Conservation (phyloP, 495 filamentous ascomycete genomes). For the Patellaria atrata region DNA sequence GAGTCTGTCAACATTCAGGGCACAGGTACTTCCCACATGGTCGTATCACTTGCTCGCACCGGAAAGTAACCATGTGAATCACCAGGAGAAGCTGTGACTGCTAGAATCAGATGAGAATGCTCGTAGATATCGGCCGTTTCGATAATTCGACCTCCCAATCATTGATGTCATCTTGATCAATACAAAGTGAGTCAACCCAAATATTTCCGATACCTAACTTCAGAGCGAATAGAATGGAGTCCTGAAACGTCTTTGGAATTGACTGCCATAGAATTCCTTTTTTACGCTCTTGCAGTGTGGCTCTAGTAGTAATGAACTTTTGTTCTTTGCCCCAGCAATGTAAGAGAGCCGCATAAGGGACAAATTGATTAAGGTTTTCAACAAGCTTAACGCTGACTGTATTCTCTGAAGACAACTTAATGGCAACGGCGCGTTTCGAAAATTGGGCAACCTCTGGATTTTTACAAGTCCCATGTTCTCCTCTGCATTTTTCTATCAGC, state of each 20-base stretch:
- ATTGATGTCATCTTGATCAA: slow-evolving; percentile 1
- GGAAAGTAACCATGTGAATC: too few species aligned
- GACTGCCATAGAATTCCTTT: slow-evolving; percentile 1
- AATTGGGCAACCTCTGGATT: background rate
- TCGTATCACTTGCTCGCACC: too few species aligned
- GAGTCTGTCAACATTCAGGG: too few species aligned
- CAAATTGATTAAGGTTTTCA: background rate
- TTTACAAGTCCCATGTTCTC: background rate
- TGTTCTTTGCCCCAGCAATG: slow-evolving; percentile 10
- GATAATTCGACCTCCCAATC: slow-evolving; percentile 6
- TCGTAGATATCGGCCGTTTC: slow-evolving; percentile 7
- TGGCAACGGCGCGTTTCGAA: slow-evolving; percentile 1
- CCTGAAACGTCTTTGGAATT: slow-evolving; percentile 7
- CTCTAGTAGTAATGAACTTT: slow-evolving; percentile 1
- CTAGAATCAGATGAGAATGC: slow-evolving; percentile 4
- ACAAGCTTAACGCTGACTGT: background rate
- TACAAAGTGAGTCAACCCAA: slow-evolving; percentile 6
- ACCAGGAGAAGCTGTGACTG: slow-evolving; percentile 5
- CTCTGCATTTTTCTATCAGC: slow-evolving; percentile 1
- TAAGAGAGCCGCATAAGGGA: slow-evolving; percentile 3
- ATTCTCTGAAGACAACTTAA: background rate
- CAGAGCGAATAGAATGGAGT: slow-evolving; percentile 3
- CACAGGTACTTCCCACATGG: too few species aligned
- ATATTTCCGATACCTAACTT: slow-evolving; percentile 5
- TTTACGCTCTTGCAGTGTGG: slow-evolving; percentile 1